A percentile compares a stretch with the other conserved stretches of the same genome.
These are phyloP conservation scores for Saccharomyces hybrid DNA, from an alignment of 1,139 yeast species.

Conservation along the genomic window DNA sequence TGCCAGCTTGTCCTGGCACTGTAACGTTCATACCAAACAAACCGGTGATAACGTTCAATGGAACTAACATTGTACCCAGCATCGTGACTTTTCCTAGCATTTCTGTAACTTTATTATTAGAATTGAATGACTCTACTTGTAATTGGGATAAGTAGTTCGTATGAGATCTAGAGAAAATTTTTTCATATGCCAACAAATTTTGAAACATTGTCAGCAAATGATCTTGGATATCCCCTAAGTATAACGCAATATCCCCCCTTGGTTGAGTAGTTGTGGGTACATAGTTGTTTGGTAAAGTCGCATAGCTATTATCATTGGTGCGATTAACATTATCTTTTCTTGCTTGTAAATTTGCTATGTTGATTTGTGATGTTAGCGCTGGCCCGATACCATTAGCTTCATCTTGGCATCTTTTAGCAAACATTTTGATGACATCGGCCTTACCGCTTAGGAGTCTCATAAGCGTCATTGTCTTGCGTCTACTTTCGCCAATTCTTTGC, in stretches of 20 bases:
- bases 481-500: conserved; percentile 76
- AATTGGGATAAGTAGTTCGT: conserved; percentile 88
- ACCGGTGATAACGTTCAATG: conserved; percentile 86
- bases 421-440: conserved; percentile 96
- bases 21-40: conserved; percentile 92
- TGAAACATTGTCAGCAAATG: conserved; percentile 95
- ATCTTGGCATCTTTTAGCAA: conserved; percentile 92
- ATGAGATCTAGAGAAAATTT: conserved; percentile 86
- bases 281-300: conserved; percentile 5
- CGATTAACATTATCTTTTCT: conserved; percentile 4
- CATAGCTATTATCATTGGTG: conserved; percentile 2
- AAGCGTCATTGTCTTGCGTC: conserved; percentile 85
- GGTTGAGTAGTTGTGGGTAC: conserved; percentile 39
- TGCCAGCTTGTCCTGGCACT: conserved; percentile 55
- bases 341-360: conserved; percentile 32
- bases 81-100: conserved; percentile 85
- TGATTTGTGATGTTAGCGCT: conserved; percentile 33
- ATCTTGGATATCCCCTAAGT: conserved; percentile 95
- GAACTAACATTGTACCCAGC: conserved; percentile 84
- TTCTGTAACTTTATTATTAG: conserved; percentile 77
- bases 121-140: conserved; percentile 83
- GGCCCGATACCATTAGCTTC: conserved; percentile 35
- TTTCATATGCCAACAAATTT: conserved; percentile 80
- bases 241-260: conserved; percentile 75
- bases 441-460: conserved; percentile 87